Evolutionary conservation across 164 flowering plant species (phyloP).

Genomic region (Vitis cinerea): DNA sequence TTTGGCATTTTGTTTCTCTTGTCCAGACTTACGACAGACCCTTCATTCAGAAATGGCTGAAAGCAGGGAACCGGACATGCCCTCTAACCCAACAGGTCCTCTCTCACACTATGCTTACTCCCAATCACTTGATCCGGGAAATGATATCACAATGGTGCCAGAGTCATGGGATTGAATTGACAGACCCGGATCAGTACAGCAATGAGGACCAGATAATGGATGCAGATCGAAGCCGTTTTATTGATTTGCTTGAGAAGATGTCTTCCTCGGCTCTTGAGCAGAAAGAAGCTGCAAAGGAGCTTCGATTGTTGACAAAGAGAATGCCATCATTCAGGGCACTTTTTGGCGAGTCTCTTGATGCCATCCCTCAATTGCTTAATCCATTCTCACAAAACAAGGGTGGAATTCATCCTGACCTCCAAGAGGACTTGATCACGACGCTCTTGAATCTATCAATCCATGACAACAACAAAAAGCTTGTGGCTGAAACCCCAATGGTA

Average conservation of each 20-base stretch:
- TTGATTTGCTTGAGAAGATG: conserved; percentile 46
- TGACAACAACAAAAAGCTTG: conserved; percentile 74
- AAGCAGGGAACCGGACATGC: conserved; percentile 60
- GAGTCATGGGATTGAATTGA: conserved; percentile 40
- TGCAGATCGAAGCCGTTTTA: conserved; percentile 43
- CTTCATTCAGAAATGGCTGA: conserved; percentile 64
- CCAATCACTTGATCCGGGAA: conserved; percentile 59
- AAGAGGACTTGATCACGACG: conserved; percentile 82
- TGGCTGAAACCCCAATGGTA: conserved; percentile 64
- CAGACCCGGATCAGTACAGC: conserved; percentile 16
- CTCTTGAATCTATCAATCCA: conserved; percentile 75
- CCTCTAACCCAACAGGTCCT: conserved; percentile 70
- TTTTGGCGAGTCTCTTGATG: conserved; percentile 53
- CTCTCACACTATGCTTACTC: conserved; percentile 58
- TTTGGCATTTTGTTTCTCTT: neutral
- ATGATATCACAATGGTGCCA: conserved; percentile 66
- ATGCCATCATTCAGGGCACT: conserved; percentile 66
- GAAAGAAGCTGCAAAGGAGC: conserved; percentile 70
- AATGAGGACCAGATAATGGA: conserved; percentile 39
- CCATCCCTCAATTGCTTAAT: conserved; percentile 51
- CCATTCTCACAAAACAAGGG: conserved; percentile 42
- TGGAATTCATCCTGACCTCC: conserved; percentile 43
- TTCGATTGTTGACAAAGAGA: conserved; percentile 64
- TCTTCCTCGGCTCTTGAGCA: conserved; percentile 41
- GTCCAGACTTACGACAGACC: conserved; percentile 77